Evolutionary conservation across 805 yeast species (phyloP), one percentile per base, ranked within the genome.

Genomic region (Starmerella apicola): DNA sequence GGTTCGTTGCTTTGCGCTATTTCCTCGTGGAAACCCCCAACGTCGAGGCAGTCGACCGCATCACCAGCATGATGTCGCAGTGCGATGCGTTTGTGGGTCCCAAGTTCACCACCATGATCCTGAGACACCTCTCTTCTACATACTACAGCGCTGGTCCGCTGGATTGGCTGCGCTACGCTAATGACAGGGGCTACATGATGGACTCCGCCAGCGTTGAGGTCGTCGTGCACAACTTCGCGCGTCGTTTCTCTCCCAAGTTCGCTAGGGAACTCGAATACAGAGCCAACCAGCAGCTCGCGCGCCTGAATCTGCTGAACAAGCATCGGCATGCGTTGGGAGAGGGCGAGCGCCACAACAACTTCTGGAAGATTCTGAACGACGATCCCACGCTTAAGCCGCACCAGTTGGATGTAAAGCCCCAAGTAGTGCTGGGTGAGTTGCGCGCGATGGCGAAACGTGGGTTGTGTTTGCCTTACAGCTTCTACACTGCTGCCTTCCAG

Each of bases 81-180:
- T 17, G 33, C 5, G 43, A 29, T 10, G 17, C 43, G 13, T 21
- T 20, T 15, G 19, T 37, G 19, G 17, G 36, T 3, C 27, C 50
- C 3, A 36, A 33, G 29, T 25, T 48, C 30, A 37, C 51, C 3
- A 39, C 44, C 16, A 36, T 43, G 15, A 37, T 45, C 24, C 32
- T 51, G 20, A 21, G 43, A 15, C 24, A 39, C 28, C 17, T 49
- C 24, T 28, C 32, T 10, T 15, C 10, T 10, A 13, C 9, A 7
- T 13, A 13, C 20, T 17, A 13, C 9, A 17, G 8, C 7, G 33
- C 15, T 16, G 8, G 16, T 7, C 46, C 37, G 10, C 24, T 35
- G 21, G 39, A 40, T 13, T 51, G 55, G 55, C 34, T 50, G 5
- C 19, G 12, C 9, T 34, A 32, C 15, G 52, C 52, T 16, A 17